Evolutionary conservation across 805 yeast species (phyloP).

Genomic region (Dipodascus geniculatus): DNA sequence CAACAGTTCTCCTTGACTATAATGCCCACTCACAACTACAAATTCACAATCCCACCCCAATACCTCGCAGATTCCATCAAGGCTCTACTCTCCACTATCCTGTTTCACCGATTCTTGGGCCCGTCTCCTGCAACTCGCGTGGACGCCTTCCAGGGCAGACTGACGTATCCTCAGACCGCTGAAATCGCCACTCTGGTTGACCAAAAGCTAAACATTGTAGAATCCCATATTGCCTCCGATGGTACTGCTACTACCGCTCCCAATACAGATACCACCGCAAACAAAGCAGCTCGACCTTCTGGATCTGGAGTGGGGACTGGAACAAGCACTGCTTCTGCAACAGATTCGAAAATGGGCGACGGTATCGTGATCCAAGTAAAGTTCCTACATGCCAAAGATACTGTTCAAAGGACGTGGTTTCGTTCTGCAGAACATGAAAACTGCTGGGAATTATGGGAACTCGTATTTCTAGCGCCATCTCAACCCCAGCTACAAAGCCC

Average conservation of each 20-base stretch:
- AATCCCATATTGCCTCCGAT: slow-evolving; percentile 14
- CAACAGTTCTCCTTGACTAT: too few species aligned
- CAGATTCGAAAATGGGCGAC: too few species aligned
- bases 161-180: slow-evolving; percentile 15
- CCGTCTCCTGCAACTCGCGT: slow-evolving; percentile 18
- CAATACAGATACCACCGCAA: too few species aligned
- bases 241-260: slow-evolving; percentile 8
- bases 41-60: background rate
- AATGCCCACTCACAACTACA: background rate
- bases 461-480: slow-evolving; percentile 39
- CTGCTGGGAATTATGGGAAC: slow-evolving; percentile 64
- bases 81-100: slow-evolving; percentile 44
- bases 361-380: background rate
- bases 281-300: background rate
- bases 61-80: background rate
- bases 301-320: background rate
- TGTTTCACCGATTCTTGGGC: slow-evolving; percentile 62
- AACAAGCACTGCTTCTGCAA: background rate
- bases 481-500: slow-evolving; percentile 24
- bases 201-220: slow-evolving; percentile 24
- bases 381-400: background rate
- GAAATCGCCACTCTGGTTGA: slow-evolving; percentile 37
- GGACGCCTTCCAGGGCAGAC: slow-evolving; percentile 32
- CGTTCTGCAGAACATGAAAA: slow-evolving; percentile 34
- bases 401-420: slow-evolving; percentile 36